Conservation (phyloP, 2,329 filamentous ascomycete genomes). For the Daldinia eschscholtzii region DNA sequence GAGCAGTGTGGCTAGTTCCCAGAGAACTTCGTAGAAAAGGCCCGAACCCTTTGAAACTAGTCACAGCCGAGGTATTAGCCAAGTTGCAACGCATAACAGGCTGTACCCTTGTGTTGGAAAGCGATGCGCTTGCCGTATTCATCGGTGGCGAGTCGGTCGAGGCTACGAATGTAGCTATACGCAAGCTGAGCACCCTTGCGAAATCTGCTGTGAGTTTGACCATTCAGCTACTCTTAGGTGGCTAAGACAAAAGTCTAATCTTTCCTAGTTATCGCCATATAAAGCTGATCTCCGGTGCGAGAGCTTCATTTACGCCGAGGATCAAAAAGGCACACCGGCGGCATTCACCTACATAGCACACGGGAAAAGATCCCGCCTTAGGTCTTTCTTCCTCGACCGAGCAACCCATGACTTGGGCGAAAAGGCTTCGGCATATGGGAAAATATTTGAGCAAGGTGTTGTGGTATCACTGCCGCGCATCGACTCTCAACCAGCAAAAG, state of each 20-base stretch:
- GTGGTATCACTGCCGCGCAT: constrained; percentile 21
- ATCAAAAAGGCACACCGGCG: constrained; percentile 22
- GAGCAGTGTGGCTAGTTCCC: constrained; percentile 38
- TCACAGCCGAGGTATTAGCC: constrained; percentile 27
- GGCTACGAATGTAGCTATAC: constrained; percentile 23
- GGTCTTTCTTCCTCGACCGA: constrained; percentile 45
- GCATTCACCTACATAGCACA: constrained; percentile 42
- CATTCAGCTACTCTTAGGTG: neutral
- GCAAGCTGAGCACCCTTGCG: constrained; percentile 43
- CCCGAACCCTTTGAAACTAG: constrained; percentile 12
- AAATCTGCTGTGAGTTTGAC: constrained; percentile 43
- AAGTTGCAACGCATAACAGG: constrained; percentile 37
- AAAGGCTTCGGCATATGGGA: constrained; percentile 26
- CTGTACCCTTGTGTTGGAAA: constrained; percentile 33
- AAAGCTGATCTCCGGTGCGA: constrained; percentile 19
- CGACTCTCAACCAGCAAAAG: neutral
- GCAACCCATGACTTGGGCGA: constrained; percentile 15
- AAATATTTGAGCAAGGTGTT: constrained; percentile 39
- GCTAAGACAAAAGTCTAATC: constrained; percentile 18
- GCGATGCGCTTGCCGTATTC: constrained; percentile 32
- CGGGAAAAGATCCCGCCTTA: constrained; percentile 23
- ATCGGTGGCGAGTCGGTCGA: constrained; percentile 41
- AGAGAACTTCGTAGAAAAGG: constrained; percentile 13
- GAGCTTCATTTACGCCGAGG: constrained; percentile 44
- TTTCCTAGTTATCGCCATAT: constrained; percentile 12